Base-by-base conservation (phyloP, 2,329 filamentous ascomycete genomes). In the Fusarium chaquense region DNA sequence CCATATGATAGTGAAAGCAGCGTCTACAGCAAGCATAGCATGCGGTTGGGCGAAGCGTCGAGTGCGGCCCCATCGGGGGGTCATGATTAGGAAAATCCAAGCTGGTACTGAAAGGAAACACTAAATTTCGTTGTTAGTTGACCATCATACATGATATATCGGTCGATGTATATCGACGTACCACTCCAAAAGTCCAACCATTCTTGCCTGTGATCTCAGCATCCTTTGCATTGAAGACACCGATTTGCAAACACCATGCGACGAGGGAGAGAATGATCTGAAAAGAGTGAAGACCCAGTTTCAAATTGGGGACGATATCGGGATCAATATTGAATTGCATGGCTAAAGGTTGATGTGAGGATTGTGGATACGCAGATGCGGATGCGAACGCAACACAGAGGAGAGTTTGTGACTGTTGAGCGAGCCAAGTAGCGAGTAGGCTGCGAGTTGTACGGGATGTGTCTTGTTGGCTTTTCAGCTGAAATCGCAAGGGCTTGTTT, bases 1-100 rank as follows among this genome's bases (percentile, higher is more conserved):
- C 89, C 89, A 91, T 66, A 91, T 79, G 69, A 91, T 77, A 74
- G 82, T 80, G 75, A 85, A 90, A 60, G 88, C 40, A n/a, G 78
- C 78, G 74, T 91, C 89, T 33, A 90, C 81, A 11, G 78, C 80
- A 26, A 88, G 79, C 83, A 91, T 88, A 64, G 83, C 89, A 70
- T 88, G 85, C 4, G 89, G 87, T 62, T 90, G 82, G 52, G 89
- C 89, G 55, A 89, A 82, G 67, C 83, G 87, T 57, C 87, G 84
- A 6, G 89, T 89, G 67, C 89, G 85, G 49, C 84, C 83, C 76
- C 87, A 91, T 55, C 89, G 84, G 43, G 89, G 89, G 5, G 88
- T 86, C 84, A 90, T 87, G 71, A 87, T 83, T 50, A 91, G 83
- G 79, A 88, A 92, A 64, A 91, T 83, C 82, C 89, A 89, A 45